Base-by-base conservation (phyloP, 192 early-diverging fungal species). In the Funneliformis geosporum region DNA sequence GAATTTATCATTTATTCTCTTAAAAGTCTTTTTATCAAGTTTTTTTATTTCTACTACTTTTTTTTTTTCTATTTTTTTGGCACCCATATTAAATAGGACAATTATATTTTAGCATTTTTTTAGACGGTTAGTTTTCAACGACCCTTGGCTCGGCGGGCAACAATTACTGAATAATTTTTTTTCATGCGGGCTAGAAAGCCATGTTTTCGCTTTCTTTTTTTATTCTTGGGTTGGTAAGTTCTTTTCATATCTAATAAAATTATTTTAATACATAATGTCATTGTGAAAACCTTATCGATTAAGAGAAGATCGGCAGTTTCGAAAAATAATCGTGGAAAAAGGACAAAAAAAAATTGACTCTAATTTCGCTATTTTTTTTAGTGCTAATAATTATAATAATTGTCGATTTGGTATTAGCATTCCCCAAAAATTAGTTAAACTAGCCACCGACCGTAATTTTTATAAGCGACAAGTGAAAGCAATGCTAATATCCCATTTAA, bases 201-300 rank as follows among this genome's bases (percentile, higher is more conserved):
- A 10, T 44, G 40, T 40, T 73, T 73, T 43, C 70, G 18, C 4
- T 46, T 73, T 43, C 16, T 73, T 73, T 73, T 40, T 44, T 73
- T 73, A 47, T 73, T n/a, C 42, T 73, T 12, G 70, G 70, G n/a
- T 50, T 73, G 70, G 23, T 73, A 73, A 40, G 70, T 73, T 73
- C 70, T 43, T 44, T 73, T 73, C 70, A 73, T 73, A 47, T n/a
- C n/a, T n/a, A n/a, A n/a, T n/a, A n/a, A 73, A 33, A 68, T 68
- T 2, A 68, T 68, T 68, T 68, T 68, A 68, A 68, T 42, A 42
- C 7, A 43, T 43, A 43, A 43, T 43, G 25, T 7, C 2, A 11
- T 61, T 61, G 9, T 61, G 60, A 61, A 61, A 61, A 11, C 9
- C 9, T 61, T 61, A 61, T 25, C 60, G 60, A 3, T 9, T 61